Evolutionary conservation across 129 eudicot species (phyloP), one percentile per base, ranked within the genome.

Genomic region (Chrysanthemum lavandulifolium): DNA sequence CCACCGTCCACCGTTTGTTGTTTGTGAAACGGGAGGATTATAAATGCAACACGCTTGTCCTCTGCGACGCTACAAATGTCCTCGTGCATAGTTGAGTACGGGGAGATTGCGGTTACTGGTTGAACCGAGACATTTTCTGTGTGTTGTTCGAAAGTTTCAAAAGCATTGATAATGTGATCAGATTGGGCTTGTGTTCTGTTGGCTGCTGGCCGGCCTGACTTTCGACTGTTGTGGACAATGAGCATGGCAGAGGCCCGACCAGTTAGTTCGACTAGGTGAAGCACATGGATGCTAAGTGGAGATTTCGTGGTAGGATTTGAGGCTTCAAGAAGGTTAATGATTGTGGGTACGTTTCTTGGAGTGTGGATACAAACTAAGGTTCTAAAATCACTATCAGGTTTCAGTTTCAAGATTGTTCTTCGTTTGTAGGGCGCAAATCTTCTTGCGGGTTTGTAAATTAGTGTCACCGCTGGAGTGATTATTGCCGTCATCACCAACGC

Each of bases 1-100:
- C 96, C 98, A 0, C 98, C 97, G 31, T 90, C 98, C 3, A 90
- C 98, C 0, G 91, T 94, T 65, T 90, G 97, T 58, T 94, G 95
- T 61, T 94, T 90, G 45, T 94, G 97, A 61, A 94, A 94, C 0
- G 97, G 98, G 2, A 94, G 64, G 80, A 94, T 86, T 2, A 94
- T 74, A 16, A 90, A 76, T 0, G 97, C 86, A 7, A 88, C 91
- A 3, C 88, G 88, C 31, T 94, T 94, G 67, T 94, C 96, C 78
- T 87, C 91, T 0, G 97, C 97, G 6, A 94, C 85, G 10, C 73
- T 76, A 69, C 96, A 87, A 13, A 94, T 90, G 48, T 90, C 98
- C 57, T 94, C 96, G 43, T 94, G 98, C 91, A 90, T 94, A 9
- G 97, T 86, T 5, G 92, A 82, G 82, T 89, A 90, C 4, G 96